phyloP scores from a whole-genome alignment of 1,139 yeast genomes.

The Scheffersomyces quercinus region DNA sequence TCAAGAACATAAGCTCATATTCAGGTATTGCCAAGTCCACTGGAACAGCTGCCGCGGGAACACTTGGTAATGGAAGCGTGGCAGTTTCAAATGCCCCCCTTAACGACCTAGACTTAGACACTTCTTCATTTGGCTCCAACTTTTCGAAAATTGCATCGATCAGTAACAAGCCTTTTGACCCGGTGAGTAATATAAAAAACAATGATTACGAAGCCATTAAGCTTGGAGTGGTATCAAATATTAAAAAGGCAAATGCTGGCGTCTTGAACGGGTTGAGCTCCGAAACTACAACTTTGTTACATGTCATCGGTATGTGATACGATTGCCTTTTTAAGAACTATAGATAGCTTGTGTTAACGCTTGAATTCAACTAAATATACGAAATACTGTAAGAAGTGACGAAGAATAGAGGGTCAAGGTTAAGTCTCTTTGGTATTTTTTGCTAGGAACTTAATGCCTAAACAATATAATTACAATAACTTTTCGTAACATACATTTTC shows the following conservation, averaged over 20 bases:
- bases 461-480: too few relatives aligned
- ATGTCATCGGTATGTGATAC: too few relatives aligned
- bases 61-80: slow-evolving; percentile 9
- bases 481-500: too few relatives aligned
- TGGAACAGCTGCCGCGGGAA: slow-evolving; percentile 29
- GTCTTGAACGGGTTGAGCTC: slow-evolving; percentile 31
- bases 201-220: slow-evolving; percentile 37
- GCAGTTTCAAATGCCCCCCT: slow-evolving; percentile 25
- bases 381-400: too few relatives aligned
- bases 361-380: too few relatives aligned
- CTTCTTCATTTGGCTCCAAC: slow-evolving; percentile 78
- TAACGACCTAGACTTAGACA: slow-evolving; percentile 62
- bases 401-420: too few relatives aligned
- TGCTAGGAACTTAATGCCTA: too few relatives aligned
- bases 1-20: slow-evolving; percentile 45
- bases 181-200: slow-evolving; percentile 48
- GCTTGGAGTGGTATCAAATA: slow-evolving; percentile 27
- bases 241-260: slow-evolving; percentile 31
- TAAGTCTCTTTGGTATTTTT: too few relatives aligned
- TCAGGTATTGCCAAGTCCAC: slow-evolving; percentile 35
- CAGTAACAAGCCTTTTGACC: slow-evolving; percentile 64
- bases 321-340: too few relatives aligned
- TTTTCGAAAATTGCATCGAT: slow-evolving; percentile 75
- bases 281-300: slow-evolving; percentile 12
- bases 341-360: too few relatives aligned